These are phyloP conservation scores for Hordeum pubiflorum DNA, from an alignment of 202 grass and related monocot species.

Conservation along the genomic window DNA sequence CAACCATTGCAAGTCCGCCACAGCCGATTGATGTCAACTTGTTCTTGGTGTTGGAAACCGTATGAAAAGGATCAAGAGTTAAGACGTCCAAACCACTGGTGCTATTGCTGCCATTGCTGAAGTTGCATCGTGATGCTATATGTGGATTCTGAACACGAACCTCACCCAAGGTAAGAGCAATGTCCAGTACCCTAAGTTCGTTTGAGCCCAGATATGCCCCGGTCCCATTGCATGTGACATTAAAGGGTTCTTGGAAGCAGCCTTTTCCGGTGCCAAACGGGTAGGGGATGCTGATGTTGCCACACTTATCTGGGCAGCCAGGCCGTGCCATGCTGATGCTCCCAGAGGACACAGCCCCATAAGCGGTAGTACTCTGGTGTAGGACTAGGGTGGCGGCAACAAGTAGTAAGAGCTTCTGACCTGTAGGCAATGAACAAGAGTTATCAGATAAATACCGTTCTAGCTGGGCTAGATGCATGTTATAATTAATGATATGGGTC, in stretches of 20 bases:
- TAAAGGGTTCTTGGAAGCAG: neutral
- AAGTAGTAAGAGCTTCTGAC: neutral
- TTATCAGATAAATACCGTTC: neutral
- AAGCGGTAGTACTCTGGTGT: neutral
- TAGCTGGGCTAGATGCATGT: neutral
- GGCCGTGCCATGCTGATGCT: neutral
- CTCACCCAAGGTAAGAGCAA: neutral
- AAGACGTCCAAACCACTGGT: neutral
- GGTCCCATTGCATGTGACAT: neutral
- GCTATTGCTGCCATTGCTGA: neutral
- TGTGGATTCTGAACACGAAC: neutral
- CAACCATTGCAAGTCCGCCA: neutral
- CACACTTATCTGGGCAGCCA: neutral
- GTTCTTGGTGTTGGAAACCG: neutral
- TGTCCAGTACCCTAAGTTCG: neutral
- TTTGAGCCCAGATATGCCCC: neutral
- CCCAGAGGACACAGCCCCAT: neutral
- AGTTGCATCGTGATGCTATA: neutral
- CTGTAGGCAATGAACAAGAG: neutral
- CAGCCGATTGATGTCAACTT: slow-evolving; percentile 6
- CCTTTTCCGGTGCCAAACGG: slow-evolving; percentile 1
- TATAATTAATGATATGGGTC: neutral
- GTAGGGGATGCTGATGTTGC: slow-evolving; percentile 22
- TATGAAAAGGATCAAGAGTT: neutral
- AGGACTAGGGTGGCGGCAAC: neutral